These are phyloP conservation scores for Ramaria sp. DNA, from an alignment of 768 basidiomycete species.

Conservation along the genomic window DNA sequence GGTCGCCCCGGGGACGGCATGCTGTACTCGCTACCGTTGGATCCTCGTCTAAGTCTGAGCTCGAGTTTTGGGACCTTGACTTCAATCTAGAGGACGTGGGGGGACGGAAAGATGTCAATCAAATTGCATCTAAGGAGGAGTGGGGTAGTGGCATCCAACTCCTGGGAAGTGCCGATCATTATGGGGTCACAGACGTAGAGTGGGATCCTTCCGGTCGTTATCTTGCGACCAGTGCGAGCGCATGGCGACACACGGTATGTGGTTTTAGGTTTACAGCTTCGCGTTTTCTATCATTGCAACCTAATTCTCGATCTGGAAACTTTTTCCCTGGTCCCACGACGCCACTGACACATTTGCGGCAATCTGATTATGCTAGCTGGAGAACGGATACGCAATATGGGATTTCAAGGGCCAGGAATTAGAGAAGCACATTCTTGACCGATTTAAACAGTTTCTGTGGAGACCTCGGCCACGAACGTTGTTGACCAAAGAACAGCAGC, in stretches of 20 bases:
- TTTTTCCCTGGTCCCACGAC: slow-evolving; percentile 4
- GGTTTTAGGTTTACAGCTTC: slow-evolving; percentile 2
- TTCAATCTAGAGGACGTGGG: slow-evolving; percentile 59
- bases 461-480: slow-evolving; percentile 88
- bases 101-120: slow-evolving; percentile 33
- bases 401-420: slow-evolving; percentile 97
- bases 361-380: slow-evolving; percentile 45
- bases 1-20: slow-evolving; percentile 95
- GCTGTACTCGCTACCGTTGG: slow-evolving; percentile 94
- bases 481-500: slow-evolving; percentile 80
- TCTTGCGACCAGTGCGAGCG: slow-evolving; percentile 85
- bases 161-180: slow-evolving; percentile 84
- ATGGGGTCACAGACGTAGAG: slow-evolving; percentile 93
- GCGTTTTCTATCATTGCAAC: background rate
- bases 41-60: slow-evolving; percentile 87
- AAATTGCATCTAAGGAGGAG: slow-evolving; percentile 46
- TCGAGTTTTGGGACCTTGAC: slow-evolving; percentile 99
- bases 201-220: slow-evolving; percentile 98
- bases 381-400: slow-evolving; percentile 95
- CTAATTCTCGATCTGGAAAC: slow-evolving; percentile 9
- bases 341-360: background rate
- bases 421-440: slow-evolving; percentile 79
- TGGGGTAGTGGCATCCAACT: slow-evolving; percentile 83
- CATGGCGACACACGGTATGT: slow-evolving; percentile 88
- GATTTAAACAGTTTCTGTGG: slow-evolving; percentile 99